phyloP scores from a whole-genome alignment of 306 rosid genomes.

The cucumber (Cucumis sativus) region Cucumber_9930_V3 NC_026660.2:19845501-19846000 shows the following conservation, averaged over 20 bases:
- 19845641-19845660: neutral
- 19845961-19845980: neutral
- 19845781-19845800: constrained; percentile 37
- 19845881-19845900: constrained; percentile 10
- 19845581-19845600: constrained; percentile 18
- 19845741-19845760: constrained; percentile 41
- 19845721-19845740: constrained; percentile 53
- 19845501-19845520: constrained; percentile 78
- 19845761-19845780: constrained; percentile 22
- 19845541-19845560: constrained; percentile 79
- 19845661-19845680: neutral
- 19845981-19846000: neutral
- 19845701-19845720: constrained; percentile 52
- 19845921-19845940: neutral
- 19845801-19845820: constrained; percentile 24
- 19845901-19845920: constrained; percentile 43
- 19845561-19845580: constrained; percentile 73
- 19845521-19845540: constrained; percentile 80
- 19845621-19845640: neutral
- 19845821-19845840: constrained; percentile 16
- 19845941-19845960: neutral
- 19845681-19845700: constrained; percentile 64
- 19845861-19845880: constrained; percentile 20
- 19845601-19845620: neutral
- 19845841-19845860: constrained; percentile 16